phyloP scores from a whole-genome alignment of 1,284 basidiomycete genomes.

The Cryptococcus sp. region DNA sequence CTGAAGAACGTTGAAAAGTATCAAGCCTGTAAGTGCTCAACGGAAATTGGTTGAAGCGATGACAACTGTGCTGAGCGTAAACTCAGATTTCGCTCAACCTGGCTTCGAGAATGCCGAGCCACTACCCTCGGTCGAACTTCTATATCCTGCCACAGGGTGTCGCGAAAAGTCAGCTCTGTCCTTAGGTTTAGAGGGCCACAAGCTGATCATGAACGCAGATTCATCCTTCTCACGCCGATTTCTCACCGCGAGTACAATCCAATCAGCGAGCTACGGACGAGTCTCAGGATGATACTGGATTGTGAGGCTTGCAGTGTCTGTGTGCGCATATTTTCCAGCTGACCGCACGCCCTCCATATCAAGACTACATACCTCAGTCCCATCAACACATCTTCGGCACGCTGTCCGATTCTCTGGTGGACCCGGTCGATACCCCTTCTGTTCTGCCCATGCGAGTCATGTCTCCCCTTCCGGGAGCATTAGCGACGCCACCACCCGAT shows the following conservation, averaged over 20 bases:
- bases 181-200: neutral
- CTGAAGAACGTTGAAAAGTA: slow-evolving; percentile 31
- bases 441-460: slow-evolving; percentile 26
- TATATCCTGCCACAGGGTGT: slow-evolving; percentile 51
- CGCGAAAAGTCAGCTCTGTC: slow-evolving; percentile 41
- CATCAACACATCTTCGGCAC: slow-evolving; percentile 46
- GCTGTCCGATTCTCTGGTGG: slow-evolving; percentile 34
- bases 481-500: slow-evolving; percentile 32
- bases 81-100: slow-evolving; percentile 47
- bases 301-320: slow-evolving; percentile 28
- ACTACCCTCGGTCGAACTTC: slow-evolving; percentile 48
- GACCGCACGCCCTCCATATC: neutral
- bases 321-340: neutral
- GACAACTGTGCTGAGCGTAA: neutral
- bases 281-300: slow-evolving; percentile 43
- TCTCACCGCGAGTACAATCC: slow-evolving; percentile 53
- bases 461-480: slow-evolving; percentile 23
- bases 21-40: slow-evolving; percentile 32
- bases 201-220: slow-evolving; percentile 30
- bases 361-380: slow-evolving; percentile 46
- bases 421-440: slow-evolving; percentile 28
- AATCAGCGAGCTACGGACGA: slow-evolving; percentile 50
- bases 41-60: neutral
- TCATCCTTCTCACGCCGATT: slow-evolving; percentile 47
- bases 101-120: slow-evolving; percentile 46